These are phyloP conservation scores for Trametopsis cervina DNA, from an alignment of 768 basidiomycete species.

Conservation along the genomic window DNA sequence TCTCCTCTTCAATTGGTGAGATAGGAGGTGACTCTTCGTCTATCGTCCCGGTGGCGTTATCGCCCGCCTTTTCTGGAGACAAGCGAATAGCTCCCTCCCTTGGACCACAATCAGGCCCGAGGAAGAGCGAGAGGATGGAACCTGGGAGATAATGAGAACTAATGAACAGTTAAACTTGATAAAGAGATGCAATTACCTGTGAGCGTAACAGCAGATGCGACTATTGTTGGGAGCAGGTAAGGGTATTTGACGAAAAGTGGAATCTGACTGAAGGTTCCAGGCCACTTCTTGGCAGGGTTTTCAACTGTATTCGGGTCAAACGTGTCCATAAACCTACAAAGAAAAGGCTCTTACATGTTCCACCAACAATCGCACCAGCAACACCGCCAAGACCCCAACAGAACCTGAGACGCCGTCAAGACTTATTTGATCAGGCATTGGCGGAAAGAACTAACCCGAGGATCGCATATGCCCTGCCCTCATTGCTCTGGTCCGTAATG, in stretches of 20 bases:
- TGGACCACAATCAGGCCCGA: slow-evolving; percentile 87
- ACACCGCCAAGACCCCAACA: slow-evolving; percentile 98
- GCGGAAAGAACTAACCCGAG: slow-evolving; percentile 52
- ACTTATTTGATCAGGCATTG: neutral
- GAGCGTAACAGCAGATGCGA: slow-evolving; percentile 74
- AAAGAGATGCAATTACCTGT: slow-evolving; percentile 38
- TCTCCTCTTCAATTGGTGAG: slow-evolving; percentile 36
- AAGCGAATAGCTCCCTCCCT: slow-evolving; percentile 81
- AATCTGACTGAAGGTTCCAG: slow-evolving; percentile 56
- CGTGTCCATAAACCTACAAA: neutral
- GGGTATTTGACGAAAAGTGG: slow-evolving; percentile 74
- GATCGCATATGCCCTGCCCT: slow-evolving; percentile 91
- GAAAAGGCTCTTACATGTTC: slow-evolving; percentile 51
- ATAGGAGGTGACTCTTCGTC: slow-evolving; percentile 59
- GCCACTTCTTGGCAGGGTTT: slow-evolving; percentile 83
- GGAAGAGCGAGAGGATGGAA: slow-evolving; percentile 82
- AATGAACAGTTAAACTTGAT: neutral
- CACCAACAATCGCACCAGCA: slow-evolving; percentile 80
- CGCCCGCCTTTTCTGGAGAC: slow-evolving; percentile 60
- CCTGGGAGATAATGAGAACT: slow-evolving; percentile 36
- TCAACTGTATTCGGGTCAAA: slow-evolving; percentile 46
- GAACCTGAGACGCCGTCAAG: slow-evolving; percentile 56
- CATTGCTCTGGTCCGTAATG: slow-evolving; percentile 88
- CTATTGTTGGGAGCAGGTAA: slow-evolving; percentile 80
- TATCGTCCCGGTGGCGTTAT: slow-evolving; percentile 38